phyloP scores from a whole-genome alignment of 2,329 filamentous ascomycete genomes.

The Aspergillus piperis region DNA sequence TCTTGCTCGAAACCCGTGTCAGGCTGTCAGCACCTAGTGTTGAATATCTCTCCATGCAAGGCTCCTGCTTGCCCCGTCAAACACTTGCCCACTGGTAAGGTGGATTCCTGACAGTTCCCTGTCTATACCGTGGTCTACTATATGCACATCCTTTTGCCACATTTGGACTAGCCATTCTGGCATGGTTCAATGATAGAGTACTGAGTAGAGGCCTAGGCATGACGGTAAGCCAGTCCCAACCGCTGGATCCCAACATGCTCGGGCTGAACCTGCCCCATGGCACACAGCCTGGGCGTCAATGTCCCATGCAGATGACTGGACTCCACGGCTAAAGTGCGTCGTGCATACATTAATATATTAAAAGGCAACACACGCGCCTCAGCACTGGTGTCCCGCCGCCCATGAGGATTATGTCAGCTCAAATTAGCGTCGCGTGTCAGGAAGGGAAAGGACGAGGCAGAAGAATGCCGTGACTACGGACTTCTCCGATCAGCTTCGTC shows the following conservation, averaged over 20 bases:
- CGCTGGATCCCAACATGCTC: background rate
- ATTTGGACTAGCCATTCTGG: background rate
- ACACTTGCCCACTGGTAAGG: background rate
- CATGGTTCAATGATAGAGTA: too few relatives aligned
- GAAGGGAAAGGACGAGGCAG: background rate
- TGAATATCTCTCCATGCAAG: background rate
- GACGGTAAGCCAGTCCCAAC: background rate
- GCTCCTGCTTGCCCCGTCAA: background rate
- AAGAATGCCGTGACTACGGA: background rate
- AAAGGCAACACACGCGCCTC: background rate
- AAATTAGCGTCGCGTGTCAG: background rate
- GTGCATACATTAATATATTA: background rate
- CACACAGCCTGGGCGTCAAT: too few relatives aligned
- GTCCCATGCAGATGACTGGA: background rate
- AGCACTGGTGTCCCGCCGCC: background rate
- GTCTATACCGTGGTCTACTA: background rate
- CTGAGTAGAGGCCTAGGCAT: background rate
- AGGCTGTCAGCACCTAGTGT: constrained; percentile 3
- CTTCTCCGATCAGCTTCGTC: background rate
- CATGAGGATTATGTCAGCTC: constrained; percentile 1
- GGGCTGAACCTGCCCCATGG: background rate
- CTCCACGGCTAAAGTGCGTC: background rate
- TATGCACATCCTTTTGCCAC: background rate
- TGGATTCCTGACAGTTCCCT: background rate
- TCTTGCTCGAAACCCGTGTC: background rate